Percentiles rank a stretch among this genome's conserved stretches.
Evolutionary conservation across 2,329 filamentous ascomycete genomes (phyloP).

Genomic region (Ceratocystis cubensis): DNA sequence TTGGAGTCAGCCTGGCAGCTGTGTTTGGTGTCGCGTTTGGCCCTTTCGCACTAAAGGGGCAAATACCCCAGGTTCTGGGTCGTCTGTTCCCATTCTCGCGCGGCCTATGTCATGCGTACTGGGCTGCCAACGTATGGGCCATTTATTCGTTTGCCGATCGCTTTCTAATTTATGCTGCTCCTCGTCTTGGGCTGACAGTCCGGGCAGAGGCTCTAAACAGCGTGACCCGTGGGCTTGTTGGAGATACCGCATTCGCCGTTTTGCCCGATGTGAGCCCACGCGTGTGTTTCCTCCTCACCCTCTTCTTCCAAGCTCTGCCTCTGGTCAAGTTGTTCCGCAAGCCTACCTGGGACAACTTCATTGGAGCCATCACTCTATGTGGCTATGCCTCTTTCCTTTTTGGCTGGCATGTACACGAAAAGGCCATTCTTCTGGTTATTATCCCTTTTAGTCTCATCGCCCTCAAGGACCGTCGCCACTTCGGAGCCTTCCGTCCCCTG

Average conservation of each 20-base stretch:
- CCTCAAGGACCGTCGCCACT: constrained; percentile 75
- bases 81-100: constrained; percentile 88
- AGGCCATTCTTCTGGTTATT: constrained; percentile 86
- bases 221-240: constrained; percentile 83
- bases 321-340: constrained; percentile 69
- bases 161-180: constrained; percentile 72
- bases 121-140: constrained; percentile 95
- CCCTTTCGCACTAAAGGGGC: constrained; percentile 69
- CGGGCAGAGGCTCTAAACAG: constrained; percentile 67
- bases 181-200: constrained; percentile 61
- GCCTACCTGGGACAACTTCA: constrained; percentile 78
- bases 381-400: constrained; percentile 95
- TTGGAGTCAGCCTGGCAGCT: constrained; percentile 57
- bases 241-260: constrained; percentile 87
- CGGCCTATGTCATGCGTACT: constrained; percentile 92
- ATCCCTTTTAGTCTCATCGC: constrained; percentile 91
- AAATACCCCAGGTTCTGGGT: constrained; percentile 71
- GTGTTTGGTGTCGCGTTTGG: constrained; percentile 77
- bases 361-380: constrained; percentile 80
- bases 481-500: constrained; percentile 81
- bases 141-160: constrained; percentile 88
- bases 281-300: constrained; percentile 68
- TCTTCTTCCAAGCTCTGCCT: constrained; percentile 68
- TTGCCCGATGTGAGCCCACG: constrained; percentile 74
- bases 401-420: constrained; percentile 97